Conservation (phyloP, 192 early-diverging fungal species). For the Rhizoclosmatium globosum region DNA sequence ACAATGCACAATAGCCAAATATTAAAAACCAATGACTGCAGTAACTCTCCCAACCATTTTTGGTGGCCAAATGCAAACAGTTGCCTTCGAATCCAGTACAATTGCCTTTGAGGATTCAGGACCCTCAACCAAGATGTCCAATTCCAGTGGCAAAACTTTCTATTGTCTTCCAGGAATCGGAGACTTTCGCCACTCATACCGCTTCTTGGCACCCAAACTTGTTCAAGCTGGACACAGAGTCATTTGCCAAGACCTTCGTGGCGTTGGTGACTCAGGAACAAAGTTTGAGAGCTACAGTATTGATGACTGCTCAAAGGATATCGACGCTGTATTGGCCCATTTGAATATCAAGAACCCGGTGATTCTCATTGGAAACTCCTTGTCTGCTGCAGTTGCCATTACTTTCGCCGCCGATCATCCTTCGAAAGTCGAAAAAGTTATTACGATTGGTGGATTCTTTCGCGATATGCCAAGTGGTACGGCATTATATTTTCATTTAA, state of each 20-base stretch:
- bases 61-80: background rate
- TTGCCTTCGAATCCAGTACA: background rate
- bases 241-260: conserved; percentile 41
- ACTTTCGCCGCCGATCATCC: conserved; percentile 33
- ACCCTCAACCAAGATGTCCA: background rate
- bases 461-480: conserved; percentile 39
- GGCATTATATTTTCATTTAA: too few relatives aligned
- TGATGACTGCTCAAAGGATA: conserved; percentile 37
- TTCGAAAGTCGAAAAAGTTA: conserved; percentile 9
- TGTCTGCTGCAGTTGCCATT: conserved; percentile 35
- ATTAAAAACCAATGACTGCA: background rate
- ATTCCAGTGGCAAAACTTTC: conserved; percentile 10
- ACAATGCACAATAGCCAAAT: background rate
- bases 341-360: conserved; percentile 29
- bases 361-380: conserved; percentile 39
- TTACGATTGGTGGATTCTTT: conserved; percentile 46
- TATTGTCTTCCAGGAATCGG: conserved; percentile 41
- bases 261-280: conserved; percentile 33
- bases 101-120: conserved; percentile 38
- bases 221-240: conserved; percentile 33
- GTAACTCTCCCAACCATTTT: conserved; percentile 24
- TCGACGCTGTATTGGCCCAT: conserved; percentile 33
- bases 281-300: conserved; percentile 25
- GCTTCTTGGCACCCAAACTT: conserved; percentile 46
- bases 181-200: conserved; percentile 38